Conservation (phyloP, 2,329 filamentous ascomycete species). For the Stagonosporopsis cucurbitacearum region DNA sequence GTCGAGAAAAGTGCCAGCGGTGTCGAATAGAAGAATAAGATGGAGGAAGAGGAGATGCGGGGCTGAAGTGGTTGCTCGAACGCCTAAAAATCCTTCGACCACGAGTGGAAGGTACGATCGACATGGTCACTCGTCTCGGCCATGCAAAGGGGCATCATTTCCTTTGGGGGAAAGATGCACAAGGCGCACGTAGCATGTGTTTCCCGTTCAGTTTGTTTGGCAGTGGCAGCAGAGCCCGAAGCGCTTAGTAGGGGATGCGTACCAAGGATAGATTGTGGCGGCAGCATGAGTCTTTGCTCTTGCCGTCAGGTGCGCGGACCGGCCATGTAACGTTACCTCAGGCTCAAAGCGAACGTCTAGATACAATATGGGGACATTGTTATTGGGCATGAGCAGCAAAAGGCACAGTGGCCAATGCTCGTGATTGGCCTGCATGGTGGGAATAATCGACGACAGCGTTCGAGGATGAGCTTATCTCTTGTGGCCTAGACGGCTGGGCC, state of each 20-base stretch:
- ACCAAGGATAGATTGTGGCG: constrained; percentile 8
- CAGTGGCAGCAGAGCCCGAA: constrained; percentile 7
- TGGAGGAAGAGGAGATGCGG: constrained; percentile 3
- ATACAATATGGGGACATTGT: too few relatives aligned
- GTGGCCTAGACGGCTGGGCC: constrained; percentile 16
- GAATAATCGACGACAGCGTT: not conserved
- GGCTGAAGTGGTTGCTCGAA: constrained; percentile 5
- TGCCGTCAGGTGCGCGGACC: constrained; percentile 10
- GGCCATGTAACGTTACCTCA: constrained; percentile 18
- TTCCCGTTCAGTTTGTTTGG: constrained; percentile 11
- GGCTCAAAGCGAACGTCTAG: not conserved
- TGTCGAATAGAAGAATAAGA: not conserved
- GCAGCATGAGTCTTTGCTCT: constrained; percentile 1
- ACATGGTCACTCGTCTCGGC: constrained; percentile 6
- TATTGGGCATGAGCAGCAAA: constrained; percentile 1
- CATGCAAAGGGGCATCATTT: constrained; percentile 12
- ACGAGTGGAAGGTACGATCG: constrained; percentile 17
- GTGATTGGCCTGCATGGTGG: constrained; percentile 6
- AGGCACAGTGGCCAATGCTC: not conserved
- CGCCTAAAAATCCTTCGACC: constrained; percentile 6
- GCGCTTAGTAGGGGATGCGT: constrained; percentile 12
- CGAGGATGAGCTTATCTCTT: constrained; percentile 3
- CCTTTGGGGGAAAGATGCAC: constrained; percentile 5
- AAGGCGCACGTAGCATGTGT: constrained; percentile 15
- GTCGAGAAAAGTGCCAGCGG: not conserved